Evolutionary conservation across 2,329 filamentous ascomycete species (phyloP).

Genomic region (Fusarium burgessii): DNA sequence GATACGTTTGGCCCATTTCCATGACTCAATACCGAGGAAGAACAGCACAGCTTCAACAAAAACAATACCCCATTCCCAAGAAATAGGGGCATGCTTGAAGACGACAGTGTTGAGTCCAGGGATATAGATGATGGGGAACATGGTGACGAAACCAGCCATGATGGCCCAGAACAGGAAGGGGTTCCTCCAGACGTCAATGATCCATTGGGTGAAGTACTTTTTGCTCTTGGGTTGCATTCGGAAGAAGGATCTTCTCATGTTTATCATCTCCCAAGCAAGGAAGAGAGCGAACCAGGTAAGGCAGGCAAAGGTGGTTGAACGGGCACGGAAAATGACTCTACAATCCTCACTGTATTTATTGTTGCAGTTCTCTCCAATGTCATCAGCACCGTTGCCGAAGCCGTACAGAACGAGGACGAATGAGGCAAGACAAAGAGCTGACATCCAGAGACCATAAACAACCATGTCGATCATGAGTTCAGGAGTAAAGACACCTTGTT

Average conservation of each 20-base stretch:
- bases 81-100: constrained; percentile 69
- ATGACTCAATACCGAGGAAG: constrained; percentile 67
- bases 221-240: constrained; percentile 74
- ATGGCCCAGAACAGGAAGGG: constrained; percentile 76
- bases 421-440: constrained; percentile 65
- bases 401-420: constrained; percentile 66
- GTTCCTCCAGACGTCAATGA: constrained; percentile 75
- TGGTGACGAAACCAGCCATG: constrained; percentile 57
- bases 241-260: constrained; percentile 78
- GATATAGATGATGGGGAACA: constrained; percentile 67
- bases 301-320: constrained; percentile 77
- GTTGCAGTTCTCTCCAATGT: constrained; percentile 72
- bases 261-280: constrained; percentile 80
- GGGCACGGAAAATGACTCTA: constrained; percentile 73
- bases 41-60: constrained; percentile 67
- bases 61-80: constrained; percentile 72
- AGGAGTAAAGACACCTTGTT: constrained; percentile 70
- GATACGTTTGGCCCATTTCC: constrained; percentile 69
- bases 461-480: constrained; percentile 75
- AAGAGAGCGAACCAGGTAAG: constrained; percentile 81
- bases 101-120: constrained; percentile 67
- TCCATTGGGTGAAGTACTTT: constrained; percentile 73
- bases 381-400: constrained; percentile 59
- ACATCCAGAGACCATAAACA: constrained; percentile 76
- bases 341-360: constrained; percentile 64